Evolutionary conservation across 2,329 filamentous ascomycete species (phyloP).

Genomic region (Aphanoascus verrucosus): DNA sequence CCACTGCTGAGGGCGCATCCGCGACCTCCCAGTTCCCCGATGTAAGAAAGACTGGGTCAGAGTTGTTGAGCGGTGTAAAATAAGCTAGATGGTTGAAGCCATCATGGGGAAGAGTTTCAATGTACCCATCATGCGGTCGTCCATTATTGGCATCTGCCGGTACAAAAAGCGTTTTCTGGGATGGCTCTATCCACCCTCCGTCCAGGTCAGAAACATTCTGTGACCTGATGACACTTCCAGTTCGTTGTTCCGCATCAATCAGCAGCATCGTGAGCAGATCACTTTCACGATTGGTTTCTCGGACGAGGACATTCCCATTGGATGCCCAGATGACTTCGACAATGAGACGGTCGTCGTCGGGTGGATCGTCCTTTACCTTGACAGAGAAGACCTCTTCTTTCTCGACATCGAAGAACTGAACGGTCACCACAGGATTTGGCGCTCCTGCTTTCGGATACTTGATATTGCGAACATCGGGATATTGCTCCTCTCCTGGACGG

Average conservation of each 20-base stretch:
- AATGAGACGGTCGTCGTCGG: constrained; percentile 73
- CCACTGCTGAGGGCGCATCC: constrained; percentile 69
- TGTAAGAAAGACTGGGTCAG: constrained; percentile 74
- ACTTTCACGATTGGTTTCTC: constrained; percentile 89
- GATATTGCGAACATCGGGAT: constrained; percentile 81
- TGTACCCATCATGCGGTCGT: constrained; percentile 73
- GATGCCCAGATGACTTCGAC: constrained; percentile 90
- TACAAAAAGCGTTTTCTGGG: constrained; percentile 72
- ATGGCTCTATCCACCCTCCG: constrained; percentile 94
- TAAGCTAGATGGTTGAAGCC: constrained; percentile 87
- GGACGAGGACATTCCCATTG: constrained; percentile 65
- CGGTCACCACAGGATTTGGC: constrained; percentile 78
- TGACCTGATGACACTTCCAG: constrained; percentile 66
- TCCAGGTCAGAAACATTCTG: constrained; percentile 75
- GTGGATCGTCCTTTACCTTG: constrained; percentile 64
- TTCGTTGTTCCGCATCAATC: constrained; percentile 63
- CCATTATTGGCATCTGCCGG: constrained; percentile 70
- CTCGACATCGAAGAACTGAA: constrained; percentile 78
- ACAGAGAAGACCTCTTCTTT: constrained; percentile 71
- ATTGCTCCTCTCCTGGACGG: constrained; percentile 63
- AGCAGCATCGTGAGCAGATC: constrained; percentile 81
- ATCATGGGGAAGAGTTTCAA: constrained; percentile 79
- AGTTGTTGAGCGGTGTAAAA: constrained; percentile 76
- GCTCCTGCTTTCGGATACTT: constrained; percentile 96
- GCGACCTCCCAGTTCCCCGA: constrained; percentile 88